These are phyloP conservation scores for Stemphylium beticola DNA, from an alignment of 2,329 filamentous ascomycete genomes.

Conservation along the genomic window DNA sequence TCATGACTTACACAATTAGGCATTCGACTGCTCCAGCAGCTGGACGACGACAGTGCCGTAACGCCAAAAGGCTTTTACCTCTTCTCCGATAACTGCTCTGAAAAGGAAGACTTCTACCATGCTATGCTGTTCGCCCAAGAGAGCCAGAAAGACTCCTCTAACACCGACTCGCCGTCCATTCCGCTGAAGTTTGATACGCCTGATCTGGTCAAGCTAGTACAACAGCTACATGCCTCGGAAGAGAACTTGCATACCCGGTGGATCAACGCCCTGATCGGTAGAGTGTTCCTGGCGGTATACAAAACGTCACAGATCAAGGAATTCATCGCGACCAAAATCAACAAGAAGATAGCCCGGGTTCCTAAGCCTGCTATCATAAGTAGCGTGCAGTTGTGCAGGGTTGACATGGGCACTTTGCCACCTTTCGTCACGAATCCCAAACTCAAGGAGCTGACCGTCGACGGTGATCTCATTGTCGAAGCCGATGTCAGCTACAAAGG, in stretches of 20 bases:
- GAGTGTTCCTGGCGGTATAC: conserved; percentile 87
- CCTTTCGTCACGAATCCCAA: conserved; percentile 89
- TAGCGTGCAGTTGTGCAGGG: conserved; percentile 78
- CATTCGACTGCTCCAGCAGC: conserved; percentile 75
- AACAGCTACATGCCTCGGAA: conserved; percentile 88
- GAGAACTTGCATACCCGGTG: conserved; percentile 90
- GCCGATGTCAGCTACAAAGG: conserved; percentile 88
- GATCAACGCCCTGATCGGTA: conserved; percentile 89
- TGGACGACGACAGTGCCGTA: conserved; percentile 58
- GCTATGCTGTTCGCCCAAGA: conserved; percentile 85
- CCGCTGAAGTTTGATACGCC: conserved; percentile 81
- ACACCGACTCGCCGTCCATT: conserved; percentile 64
- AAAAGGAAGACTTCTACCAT: conserved; percentile 99
- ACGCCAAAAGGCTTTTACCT: conserved; percentile 88
- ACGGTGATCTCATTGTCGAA: conserved; percentile 87
- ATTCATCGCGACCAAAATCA: conserved; percentile 82
- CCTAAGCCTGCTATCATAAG: conserved; percentile 91
- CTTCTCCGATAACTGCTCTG: conserved; percentile 93
- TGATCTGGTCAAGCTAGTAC: conserved; percentile 87
- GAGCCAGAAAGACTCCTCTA: conserved; percentile 62
- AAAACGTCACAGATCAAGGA: conserved; percentile 82
- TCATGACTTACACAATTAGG: conserved; percentile 23
- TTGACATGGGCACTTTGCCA: conserved; percentile 84
- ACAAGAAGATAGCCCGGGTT: conserved; percentile 93
- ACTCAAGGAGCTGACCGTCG: conserved; percentile 86